phyloP scores from a whole-genome alignment of 2,329 filamentous ascomycete genomes.

The Pseudovirgaria hyperparasitica region DNA sequence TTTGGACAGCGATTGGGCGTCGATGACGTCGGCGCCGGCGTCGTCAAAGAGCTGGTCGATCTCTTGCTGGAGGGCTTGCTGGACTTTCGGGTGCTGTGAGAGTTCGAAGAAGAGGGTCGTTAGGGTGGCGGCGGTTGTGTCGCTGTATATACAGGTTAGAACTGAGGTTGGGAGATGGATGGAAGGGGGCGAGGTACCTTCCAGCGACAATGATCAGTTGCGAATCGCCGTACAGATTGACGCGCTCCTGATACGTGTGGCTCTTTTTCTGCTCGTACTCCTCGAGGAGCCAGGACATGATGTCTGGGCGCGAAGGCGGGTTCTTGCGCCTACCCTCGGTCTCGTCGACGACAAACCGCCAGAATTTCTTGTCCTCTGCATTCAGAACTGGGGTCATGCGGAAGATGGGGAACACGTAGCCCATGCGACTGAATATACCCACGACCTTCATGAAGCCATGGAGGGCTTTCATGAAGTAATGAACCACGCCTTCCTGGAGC shows the following conservation, averaged over 20 bases:
- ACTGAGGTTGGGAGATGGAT: not conserved
- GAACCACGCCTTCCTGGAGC: slow-evolving; percentile 8
- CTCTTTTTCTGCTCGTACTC: slow-evolving; percentile 10
- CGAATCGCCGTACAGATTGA: slow-evolving; percentile 14
- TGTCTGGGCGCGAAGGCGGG: slow-evolving; percentile 11
- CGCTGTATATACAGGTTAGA: slow-evolving; percentile 8
- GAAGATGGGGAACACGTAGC: slow-evolving; percentile 20
- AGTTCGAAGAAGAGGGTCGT: slow-evolving; percentile 18
- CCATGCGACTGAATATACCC: slow-evolving; percentile 14
- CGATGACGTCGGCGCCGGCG: slow-evolving; percentile 8
- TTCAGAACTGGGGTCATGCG: slow-evolving; percentile 7
- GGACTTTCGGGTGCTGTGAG: slow-evolving; percentile 11
- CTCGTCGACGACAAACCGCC: not conserved
- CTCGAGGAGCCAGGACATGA: slow-evolving; percentile 15
- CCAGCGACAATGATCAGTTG: slow-evolving; percentile 18
- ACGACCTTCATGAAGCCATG: slow-evolving; percentile 8
- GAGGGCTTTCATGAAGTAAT: slow-evolving; percentile 3
- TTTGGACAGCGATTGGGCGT: no score
- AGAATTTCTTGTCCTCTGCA: not conserved
- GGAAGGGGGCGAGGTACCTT: slow-evolving; percentile 10
- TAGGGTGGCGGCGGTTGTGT: slow-evolving; percentile 17
- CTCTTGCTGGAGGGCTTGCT: slow-evolving; percentile 13
- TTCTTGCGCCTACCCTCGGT: slow-evolving; percentile 11
- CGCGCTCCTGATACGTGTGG: no score
- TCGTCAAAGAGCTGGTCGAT: slow-evolving; percentile 11